Evolutionary conservation across 805 yeast genomes (phyloP), one percentile per base, ranked within the genome.

Genomic region (Jamesozyma lodderae): DNA sequence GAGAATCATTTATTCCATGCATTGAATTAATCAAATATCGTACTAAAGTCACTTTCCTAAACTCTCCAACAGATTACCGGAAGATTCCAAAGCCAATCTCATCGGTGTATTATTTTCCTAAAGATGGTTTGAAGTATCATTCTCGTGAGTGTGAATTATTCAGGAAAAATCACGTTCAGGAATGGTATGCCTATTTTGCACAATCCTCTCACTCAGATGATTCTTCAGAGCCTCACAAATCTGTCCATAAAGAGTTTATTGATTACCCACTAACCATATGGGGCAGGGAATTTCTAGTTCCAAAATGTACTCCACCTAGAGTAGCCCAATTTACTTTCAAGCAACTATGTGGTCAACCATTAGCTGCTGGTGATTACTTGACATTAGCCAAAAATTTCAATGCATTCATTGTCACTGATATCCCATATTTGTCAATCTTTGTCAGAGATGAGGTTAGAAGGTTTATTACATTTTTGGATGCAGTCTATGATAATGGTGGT

Each of bases 291-390:
- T 64, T 92, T 15, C 55, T 59, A 3, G 86, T 92, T 6, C 97
- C 97, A 1, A 64, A 63, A 41, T 76, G 87, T 33, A 73, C 83
- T 1, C 82, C 86, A 18, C 81, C 85, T 18, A 63, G 73, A 36
- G 96, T 88, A 17, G 96, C 96, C 1, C 92, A 84, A 59, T 90
- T 87, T 59, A 72, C 92, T 4, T 92, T 92, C 55, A 74, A 76
- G 34, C 80, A 92, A 56, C 66, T 92, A 24, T 92, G 97, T 59
- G 96, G 94, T 1, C 64, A 70, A 43, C 90, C 94, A 9, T 63
- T 85, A 44, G 87, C 95, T 14, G 96, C 97, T 0, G 97, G 96
- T 8, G 98, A 92, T 59, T 92, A 92, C 54, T 69, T 92, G 31
- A 77, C 86, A 16, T 64, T 92, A 44, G 95, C 96, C 9, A 69